Evolutionary conservation across 371 early-diverging fungal species (phyloP), one percentile per base, ranked within the genome.

Genomic region (Zychaea mexicana): DNA sequence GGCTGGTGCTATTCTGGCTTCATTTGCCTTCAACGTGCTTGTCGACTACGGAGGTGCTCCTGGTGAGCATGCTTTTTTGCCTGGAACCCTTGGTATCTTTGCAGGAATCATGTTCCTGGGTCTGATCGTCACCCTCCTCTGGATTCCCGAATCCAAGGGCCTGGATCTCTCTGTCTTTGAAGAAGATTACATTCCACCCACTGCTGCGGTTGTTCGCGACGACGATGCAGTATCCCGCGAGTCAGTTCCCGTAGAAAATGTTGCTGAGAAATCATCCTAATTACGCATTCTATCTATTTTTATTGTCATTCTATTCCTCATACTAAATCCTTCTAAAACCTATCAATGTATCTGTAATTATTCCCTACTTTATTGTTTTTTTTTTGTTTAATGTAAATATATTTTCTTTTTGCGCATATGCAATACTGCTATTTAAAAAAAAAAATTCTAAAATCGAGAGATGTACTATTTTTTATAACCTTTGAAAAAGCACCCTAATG

Each of bases 1-100:
- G 79, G 79, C 90, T 28, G 96, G 96, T 68, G 96, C 95, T 39
- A 82, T 82, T 33, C 65, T 82, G 49, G 79, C 82, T 26, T 67
- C 82, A 13, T 82, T 82, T 68, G 78, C 84, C 1, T 88, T 89
- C 73, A 85, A 85, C 65, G 79, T 73, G 9, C 69, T 88, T 58
- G 84, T 85, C 56, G 84, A 88, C 66, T 61, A 77, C 19, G 85
- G 85, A 32, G 86, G 83, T 53, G 70, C 76, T 31, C 58, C 65
- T 15, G 78, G 76, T 68, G 68, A 79, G 62, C 86, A 90, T 64
- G 82, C 84, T 58, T 89, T 88, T 71, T 78, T 90, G 64, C 87
- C 86, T 31, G 77, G 85, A 62, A 74, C 87, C 22, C 78, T 91
- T 59, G 83, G 84, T 66, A 87, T 91, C 65, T 89, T 91, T 64